phyloP scores from a whole-genome alignment of 805 yeast genomes.

The Nakazawaea anatomiae region DNA sequence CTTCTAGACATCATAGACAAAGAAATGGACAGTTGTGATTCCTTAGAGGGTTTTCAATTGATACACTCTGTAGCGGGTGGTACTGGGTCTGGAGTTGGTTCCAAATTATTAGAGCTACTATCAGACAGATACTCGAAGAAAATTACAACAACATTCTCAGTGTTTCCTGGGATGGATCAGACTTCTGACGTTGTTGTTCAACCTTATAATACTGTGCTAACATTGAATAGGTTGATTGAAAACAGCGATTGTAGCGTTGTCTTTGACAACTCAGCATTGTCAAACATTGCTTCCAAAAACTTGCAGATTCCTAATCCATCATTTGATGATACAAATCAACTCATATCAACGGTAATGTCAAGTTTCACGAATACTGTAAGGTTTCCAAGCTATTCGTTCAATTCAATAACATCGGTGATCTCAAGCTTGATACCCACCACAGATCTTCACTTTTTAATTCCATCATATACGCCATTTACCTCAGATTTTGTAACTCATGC shows the following conservation, averaged over 20 bases:
- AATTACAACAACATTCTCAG: slow-evolving; percentile 75
- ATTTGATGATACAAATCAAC: slow-evolving; percentile 73
- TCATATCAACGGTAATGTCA: slow-evolving; percentile 80
- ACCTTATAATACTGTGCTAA: slow-evolving; percentile 85
- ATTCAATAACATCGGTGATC: slow-evolving; percentile 73
- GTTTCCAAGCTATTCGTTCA: slow-evolving; percentile 89
- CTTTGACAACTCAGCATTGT: slow-evolving; percentile 83
- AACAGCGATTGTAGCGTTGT: slow-evolving; percentile 85
- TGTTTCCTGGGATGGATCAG: slow-evolving; percentile 70
- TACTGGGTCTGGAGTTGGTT: slow-evolving; percentile 95
- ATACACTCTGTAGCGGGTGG: slow-evolving; percentile 98
- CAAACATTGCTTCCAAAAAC: slow-evolving; percentile 61
- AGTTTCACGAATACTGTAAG: slow-evolving; percentile 82
- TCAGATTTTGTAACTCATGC: slow-evolving; percentile 58
- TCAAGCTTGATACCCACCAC: slow-evolving; percentile 86
- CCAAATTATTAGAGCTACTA: slow-evolving; percentile 68
- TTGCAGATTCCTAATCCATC: slow-evolving; percentile 56
- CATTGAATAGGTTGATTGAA: slow-evolving; percentile 76
- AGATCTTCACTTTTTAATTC: slow-evolving; percentile 65
- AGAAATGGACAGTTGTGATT: slow-evolving; percentile 87
- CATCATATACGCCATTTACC: slow-evolving; percentile 75
- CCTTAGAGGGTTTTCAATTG: slow-evolving; percentile 83
- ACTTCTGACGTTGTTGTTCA: slow-evolving; percentile 97
- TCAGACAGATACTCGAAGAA: slow-evolving; percentile 82
- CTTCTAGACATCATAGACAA: slow-evolving; percentile 79